Evolutionary conservation across 371 early-diverging fungal genomes (phyloP).

Genomic region (Mortierella sp.): DNA sequence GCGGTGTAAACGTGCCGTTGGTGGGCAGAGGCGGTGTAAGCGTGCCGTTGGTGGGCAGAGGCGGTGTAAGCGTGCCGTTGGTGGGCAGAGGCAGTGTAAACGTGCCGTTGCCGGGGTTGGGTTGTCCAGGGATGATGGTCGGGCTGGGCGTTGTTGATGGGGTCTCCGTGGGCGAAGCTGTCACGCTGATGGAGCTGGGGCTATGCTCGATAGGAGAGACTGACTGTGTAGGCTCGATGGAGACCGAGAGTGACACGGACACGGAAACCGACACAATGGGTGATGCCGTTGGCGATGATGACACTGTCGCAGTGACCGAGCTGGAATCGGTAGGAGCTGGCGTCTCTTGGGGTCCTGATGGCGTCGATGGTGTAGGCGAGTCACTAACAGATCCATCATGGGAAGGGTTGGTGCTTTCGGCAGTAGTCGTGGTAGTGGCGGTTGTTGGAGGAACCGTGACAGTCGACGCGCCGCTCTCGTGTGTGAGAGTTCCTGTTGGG

Average conservation of each 20-base stretch:
- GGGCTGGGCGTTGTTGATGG: background rate
- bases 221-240: background rate
- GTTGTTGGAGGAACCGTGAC: conserved; percentile 1
- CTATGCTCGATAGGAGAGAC: background rate
- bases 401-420: background rate
- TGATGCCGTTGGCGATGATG: background rate
- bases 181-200: background rate
- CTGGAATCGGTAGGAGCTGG: background rate
- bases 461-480: background rate
- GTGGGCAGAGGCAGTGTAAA: background rate
- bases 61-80: too few relatives aligned
- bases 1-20: too few relatives aligned
- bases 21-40: too few relatives aligned
- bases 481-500: background rate
- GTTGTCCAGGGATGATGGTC: background rate
- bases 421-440: background rate
- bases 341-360: background rate
- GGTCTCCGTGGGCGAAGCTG: background rate
- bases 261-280: too few relatives aligned
- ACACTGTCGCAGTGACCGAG: background rate
- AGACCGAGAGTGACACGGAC: background rate
- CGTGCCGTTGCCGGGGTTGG: background rate
- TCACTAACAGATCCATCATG: background rate
- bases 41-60: too few relatives aligned
- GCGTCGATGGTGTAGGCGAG: background rate